These are phyloP conservation scores for Pholiota molesta DNA, from an alignment of 768 basidiomycete species.

Conservation along the genomic window DNA sequence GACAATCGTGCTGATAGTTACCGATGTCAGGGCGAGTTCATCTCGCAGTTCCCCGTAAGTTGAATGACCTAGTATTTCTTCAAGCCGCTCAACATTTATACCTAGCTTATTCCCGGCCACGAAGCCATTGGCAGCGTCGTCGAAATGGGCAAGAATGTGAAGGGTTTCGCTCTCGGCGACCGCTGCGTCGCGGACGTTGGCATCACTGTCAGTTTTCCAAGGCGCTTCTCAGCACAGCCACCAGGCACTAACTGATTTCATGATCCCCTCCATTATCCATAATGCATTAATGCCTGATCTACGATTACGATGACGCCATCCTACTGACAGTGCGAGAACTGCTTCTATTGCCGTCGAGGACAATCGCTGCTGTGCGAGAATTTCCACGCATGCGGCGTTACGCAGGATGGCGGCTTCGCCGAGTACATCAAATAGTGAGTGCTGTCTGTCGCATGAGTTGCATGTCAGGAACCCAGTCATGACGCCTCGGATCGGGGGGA, in stretches of 20 bases:
- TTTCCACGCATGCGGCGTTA: constrained; percentile 81
- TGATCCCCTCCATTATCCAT: constrained; percentile 4
- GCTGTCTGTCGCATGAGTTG: background rate
- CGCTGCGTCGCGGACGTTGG: constrained; percentile 82
- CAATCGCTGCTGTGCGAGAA: constrained; percentile 82
- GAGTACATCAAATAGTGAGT: constrained; percentile 86
- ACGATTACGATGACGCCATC: constrained; percentile 11
- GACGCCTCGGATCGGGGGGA: background rate
- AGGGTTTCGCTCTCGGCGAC: constrained; percentile 76
- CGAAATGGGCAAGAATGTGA: constrained; percentile 79
- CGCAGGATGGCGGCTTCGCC: constrained; percentile 84
- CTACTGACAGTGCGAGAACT: constrained; percentile 67
- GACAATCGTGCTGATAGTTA: constrained; percentile 31
- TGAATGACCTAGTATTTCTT: background rate
- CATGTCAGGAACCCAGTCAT: background rate
- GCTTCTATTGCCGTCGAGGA: constrained; percentile 90
- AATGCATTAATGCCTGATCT: background rate
- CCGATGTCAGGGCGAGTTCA: constrained; percentile 71
- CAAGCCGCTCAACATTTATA: constrained; percentile 41
- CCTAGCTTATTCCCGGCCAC: constrained; percentile 42
- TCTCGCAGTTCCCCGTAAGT: constrained; percentile 60
- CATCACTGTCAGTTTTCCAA: constrained; percentile 55
- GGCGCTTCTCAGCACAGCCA: constrained; percentile 13
- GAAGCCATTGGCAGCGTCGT: constrained; percentile 69
- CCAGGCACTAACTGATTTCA: constrained; percentile 11